Percentiles rank a stretch among this genome's conserved stretches.
Conservation (phyloP, 805 yeast genomes). For the Monosporozyma aquatica region DNA sequence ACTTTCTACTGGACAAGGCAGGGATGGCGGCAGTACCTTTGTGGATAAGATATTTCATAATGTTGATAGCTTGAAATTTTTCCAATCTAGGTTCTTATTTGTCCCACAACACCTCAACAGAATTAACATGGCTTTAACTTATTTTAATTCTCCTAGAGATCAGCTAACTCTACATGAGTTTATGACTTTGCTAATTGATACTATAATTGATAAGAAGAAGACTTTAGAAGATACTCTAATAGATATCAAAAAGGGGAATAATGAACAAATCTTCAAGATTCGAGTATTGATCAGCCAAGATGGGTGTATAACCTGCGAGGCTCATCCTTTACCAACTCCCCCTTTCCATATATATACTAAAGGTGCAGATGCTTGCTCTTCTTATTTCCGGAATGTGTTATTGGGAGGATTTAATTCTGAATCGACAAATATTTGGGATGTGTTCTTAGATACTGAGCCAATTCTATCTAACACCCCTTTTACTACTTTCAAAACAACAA, state of each 20-base stretch:
- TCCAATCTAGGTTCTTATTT: slow-evolving; percentile 4
- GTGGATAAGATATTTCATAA: background rate
- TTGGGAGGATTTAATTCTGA: slow-evolving; percentile 20
- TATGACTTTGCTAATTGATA: slow-evolving; percentile 33
- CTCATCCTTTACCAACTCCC: slow-evolving; percentile 22
- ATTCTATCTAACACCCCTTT: slow-evolving; percentile 51
- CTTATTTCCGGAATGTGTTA: slow-evolving; percentile 24
- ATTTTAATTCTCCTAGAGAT: slow-evolving; percentile 41
- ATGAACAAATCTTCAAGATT: slow-evolving; percentile 36
- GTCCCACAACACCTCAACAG: slow-evolving; percentile 32
- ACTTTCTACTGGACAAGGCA: too few relatives aligned
- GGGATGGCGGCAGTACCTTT: background rate
- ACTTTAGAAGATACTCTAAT: background rate
- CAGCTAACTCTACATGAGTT: slow-evolving; percentile 37
- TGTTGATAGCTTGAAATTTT: background rate
- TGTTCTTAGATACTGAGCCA: slow-evolving; percentile 49
- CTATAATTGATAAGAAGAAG: slow-evolving; percentile 19
- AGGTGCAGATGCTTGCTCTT: background rate
- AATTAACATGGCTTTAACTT: slow-evolving; percentile 42
- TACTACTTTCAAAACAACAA: slow-evolving; percentile 82
- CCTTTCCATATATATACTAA: background rate
- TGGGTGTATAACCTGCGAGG: slow-evolving; percentile 33
- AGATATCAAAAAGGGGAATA: slow-evolving; percentile 4
- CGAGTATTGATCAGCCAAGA: slow-evolving; percentile 35
- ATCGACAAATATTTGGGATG: slow-evolving; percentile 39